These are phyloP conservation scores for Ascoidea rubescens DNA, from an alignment of 805 yeast genomes.

Conservation along the genomic window DNA sequence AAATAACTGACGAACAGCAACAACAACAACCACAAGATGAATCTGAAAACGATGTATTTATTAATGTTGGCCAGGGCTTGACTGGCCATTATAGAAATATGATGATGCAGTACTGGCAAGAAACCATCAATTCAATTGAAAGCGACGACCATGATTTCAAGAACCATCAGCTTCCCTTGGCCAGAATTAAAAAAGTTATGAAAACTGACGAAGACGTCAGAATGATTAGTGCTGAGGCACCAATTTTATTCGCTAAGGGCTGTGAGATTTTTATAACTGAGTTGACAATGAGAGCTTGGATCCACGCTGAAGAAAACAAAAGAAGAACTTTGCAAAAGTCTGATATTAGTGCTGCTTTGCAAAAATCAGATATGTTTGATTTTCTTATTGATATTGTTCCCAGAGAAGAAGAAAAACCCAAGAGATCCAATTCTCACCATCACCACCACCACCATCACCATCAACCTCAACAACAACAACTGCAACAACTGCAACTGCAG, in stretches of 20 bases:
- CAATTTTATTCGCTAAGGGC: slow-evolving; percentile 92
- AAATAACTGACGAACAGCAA: slow-evolving; percentile 21
- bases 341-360: slow-evolving; percentile 91
- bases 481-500: slow-evolving; percentile 6
- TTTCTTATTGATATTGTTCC: slow-evolving; percentile 94
- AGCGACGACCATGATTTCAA: slow-evolving; percentile 79
- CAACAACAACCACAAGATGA: slow-evolving; percentile 22
- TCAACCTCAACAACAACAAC: slow-evolving; percentile 3
- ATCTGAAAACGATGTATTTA: slow-evolving; percentile 50
- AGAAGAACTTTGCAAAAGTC: slow-evolving; percentile 87
- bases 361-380: slow-evolving; percentile 94
- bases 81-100: slow-evolving; percentile 68
- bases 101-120: slow-evolving; percentile 98
- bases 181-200: slow-evolving; percentile 95
- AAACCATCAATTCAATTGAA: slow-evolving; percentile 81
- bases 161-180: slow-evolving; percentile 88
- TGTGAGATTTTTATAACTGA: slow-evolving; percentile 97
- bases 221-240: slow-evolving; percentile 98
- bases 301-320: slow-evolving; percentile 93
- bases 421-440: background rate
- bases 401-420: slow-evolving; percentile 54
- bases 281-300: slow-evolving; percentile 97
- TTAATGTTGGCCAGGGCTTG: slow-evolving; percentile 88
- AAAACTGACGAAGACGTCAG: slow-evolving; percentile 94
- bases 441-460: slow-evolving; percentile 8